Conservation (phyloP, 495 filamentous ascomycete species). For the Penicillium canescens region DNA sequence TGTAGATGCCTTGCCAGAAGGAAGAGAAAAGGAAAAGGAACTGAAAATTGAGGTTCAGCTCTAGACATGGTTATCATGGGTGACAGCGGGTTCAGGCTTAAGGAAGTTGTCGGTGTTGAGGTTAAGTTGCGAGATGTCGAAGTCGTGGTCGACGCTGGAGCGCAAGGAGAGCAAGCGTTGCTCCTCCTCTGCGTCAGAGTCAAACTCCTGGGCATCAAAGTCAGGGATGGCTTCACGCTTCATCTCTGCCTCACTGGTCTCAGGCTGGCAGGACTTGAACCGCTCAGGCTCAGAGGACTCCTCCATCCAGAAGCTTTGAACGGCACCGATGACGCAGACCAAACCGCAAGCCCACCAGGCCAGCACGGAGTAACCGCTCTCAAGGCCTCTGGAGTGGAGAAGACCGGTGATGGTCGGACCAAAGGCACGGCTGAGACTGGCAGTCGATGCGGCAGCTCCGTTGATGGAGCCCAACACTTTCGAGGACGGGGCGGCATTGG, state of each 20-base stretch:
- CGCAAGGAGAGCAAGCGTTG: slow-evolving; percentile 43
- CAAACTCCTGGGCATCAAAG: slow-evolving; percentile 20
- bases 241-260: slow-evolving; percentile 27
- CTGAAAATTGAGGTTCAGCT: background rate
- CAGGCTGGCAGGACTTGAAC: slow-evolving; percentile 19
- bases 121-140: slow-evolving; percentile 30
- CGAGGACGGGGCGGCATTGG: slow-evolving; percentile 77
- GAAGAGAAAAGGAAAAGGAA: slow-evolving; percentile 3
- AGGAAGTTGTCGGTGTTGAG: slow-evolving; percentile 17
- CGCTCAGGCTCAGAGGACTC: slow-evolving; percentile 37
- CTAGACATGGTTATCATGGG: slow-evolving; percentile 5
- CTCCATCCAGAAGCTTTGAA: slow-evolving; percentile 55
- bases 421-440: slow-evolving; percentile 81
- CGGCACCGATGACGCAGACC: slow-evolving; percentile 71
- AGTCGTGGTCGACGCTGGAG: slow-evolving; percentile 41
- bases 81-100: slow-evolving; percentile 6
- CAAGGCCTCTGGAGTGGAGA: slow-evolving; percentile 77
- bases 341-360: slow-evolving; percentile 89
- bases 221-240: slow-evolving; percentile 27
- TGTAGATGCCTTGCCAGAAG: slow-evolving; percentile 19
- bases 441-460: slow-evolving; percentile 86
- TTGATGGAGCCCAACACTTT: slow-evolving; percentile 88
- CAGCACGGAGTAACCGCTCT: slow-evolving; percentile 77
- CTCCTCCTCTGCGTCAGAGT: slow-evolving; percentile 35
- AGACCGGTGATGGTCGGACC: slow-evolving; percentile 86